phyloP scores from a whole-genome alignment of 768 basidiomycete genomes.

The Phaeotremella fagi region DNA sequence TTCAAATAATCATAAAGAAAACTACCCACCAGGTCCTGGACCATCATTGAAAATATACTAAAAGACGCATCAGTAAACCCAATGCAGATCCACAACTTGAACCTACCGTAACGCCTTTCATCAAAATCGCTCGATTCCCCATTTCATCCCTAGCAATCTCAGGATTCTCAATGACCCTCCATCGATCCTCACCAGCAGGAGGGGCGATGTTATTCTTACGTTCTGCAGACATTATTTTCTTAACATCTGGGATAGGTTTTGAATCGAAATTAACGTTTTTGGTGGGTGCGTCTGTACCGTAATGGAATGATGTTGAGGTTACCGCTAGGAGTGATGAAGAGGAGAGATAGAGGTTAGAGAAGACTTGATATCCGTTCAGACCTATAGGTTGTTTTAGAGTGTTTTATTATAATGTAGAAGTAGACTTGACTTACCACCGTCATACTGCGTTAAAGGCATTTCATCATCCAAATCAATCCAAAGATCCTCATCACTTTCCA shows the following conservation, averaged over 20 bases:
- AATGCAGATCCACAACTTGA: slow-evolving; percentile 2
- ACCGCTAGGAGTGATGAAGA: slow-evolving; percentile 14
- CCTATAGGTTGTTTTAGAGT: slow-evolving; percentile 5
- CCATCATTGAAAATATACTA: slow-evolving; percentile 40
- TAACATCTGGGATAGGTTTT: slow-evolving; percentile 10
- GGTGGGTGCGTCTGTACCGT: neutral
- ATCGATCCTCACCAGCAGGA: slow-evolving; percentile 28
- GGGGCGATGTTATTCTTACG: slow-evolving; percentile 9
- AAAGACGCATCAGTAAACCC: neutral
- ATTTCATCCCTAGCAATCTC: slow-evolving; percentile 22
- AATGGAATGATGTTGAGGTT: slow-evolving; percentile 3
- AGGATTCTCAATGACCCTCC: slow-evolving; percentile 21
- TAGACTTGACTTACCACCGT: slow-evolving; percentile 23
- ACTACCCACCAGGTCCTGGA: slow-evolving; percentile 19
- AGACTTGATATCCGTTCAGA: slow-evolving; percentile 25
- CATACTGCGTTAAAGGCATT: slow-evolving; percentile 14
- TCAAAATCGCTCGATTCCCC: slow-evolving; percentile 18
- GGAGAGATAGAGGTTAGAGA: slow-evolving; percentile 27
- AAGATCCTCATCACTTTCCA: slow-evolving; percentile 7
- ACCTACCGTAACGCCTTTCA: slow-evolving; percentile 36
- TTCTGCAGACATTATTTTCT: slow-evolving; percentile 4
- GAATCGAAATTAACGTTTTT: no score
- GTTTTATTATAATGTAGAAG: neutral
- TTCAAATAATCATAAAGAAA: neutral
- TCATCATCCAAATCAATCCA: slow-evolving; percentile 28